Percentiles rank a stretch among this genome's conserved stretches.
Evolutionary conservation across 2,329 filamentous ascomycete species (phyloP).

Genomic region (Talaromyces pinophilus): DNA sequence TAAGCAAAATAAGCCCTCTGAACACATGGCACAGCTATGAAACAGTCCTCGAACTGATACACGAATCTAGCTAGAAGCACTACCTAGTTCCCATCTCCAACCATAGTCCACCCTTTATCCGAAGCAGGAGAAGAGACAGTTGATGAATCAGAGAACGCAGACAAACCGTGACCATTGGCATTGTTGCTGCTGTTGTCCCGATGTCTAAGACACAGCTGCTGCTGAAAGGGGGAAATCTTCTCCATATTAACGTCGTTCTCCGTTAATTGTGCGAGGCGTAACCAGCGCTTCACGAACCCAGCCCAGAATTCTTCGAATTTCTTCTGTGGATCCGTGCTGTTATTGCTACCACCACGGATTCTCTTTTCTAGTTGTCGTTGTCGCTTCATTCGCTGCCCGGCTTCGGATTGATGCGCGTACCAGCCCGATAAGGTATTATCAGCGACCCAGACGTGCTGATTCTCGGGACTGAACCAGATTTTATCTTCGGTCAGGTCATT

Average conservation of each 20-base stretch:
- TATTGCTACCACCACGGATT: too few relatives aligned
- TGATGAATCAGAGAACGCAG: background rate
- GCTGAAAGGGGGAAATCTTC: too few relatives aligned
- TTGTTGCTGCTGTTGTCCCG: background rate
- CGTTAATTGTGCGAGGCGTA: too few relatives aligned
- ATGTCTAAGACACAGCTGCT: too few relatives aligned
- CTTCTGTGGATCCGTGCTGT: background rate
- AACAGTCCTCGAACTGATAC: background rate
- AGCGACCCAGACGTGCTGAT: background rate
- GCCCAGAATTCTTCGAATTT: background rate
- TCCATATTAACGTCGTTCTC: too few relatives aligned
- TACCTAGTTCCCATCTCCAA: slow-evolving; percentile 3
- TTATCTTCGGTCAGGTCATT: background rate
- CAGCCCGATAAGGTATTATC: background rate
- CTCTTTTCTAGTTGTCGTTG: background rate
- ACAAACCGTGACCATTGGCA: background rate
- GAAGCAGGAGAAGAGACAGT: background rate
- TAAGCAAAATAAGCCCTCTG: background rate
- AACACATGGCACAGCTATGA: background rate
- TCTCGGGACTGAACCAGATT: background rate
- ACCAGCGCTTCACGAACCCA: background rate
- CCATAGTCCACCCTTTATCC: slow-evolving; percentile 6
- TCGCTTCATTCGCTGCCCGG: background rate
- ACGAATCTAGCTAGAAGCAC: background rate
- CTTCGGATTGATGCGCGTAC: background rate